Conservation (phyloP, 2,329 filamentous ascomycete species). For the Triangularia verruculosa region DNA sequence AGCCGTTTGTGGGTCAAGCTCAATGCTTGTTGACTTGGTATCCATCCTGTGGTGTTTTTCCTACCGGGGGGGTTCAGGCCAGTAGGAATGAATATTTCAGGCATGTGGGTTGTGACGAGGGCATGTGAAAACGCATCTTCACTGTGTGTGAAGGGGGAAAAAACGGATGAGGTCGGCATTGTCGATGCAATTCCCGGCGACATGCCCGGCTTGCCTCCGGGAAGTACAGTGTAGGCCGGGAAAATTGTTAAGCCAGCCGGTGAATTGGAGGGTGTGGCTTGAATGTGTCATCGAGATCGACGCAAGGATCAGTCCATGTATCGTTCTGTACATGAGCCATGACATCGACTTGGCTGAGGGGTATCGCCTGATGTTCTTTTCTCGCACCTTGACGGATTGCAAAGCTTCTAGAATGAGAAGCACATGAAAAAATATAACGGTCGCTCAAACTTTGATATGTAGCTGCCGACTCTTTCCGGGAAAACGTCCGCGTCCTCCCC, state of each 20-base stretch:
- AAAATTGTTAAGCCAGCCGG: neutral
- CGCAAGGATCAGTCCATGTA: slow-evolving; percentile 7
- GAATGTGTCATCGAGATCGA: slow-evolving; percentile 8
- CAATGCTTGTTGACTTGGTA: neutral
- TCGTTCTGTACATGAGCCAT: slow-evolving; percentile 2
- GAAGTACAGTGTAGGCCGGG: too few species aligned
- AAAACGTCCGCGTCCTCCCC: neutral
- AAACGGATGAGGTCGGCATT: neutral
- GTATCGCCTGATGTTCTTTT: neutral
- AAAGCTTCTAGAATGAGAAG: neutral
- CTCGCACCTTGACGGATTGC: neutral
- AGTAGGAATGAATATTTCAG: neutral
- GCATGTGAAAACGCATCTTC: neutral
- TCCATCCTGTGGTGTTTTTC: neutral
- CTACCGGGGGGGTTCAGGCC: neutral
- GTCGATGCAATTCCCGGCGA: neutral
- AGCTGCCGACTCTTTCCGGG: neutral
- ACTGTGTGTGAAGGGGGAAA: neutral
- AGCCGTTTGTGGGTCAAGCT: neutral
- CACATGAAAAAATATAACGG: neutral
- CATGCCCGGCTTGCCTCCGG: neutral
- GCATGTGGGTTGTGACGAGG: neutral
- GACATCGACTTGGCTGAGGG: neutral
- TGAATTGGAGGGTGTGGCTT: neutral
- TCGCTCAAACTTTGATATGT: neutral